Evolutionary conservation across 2,329 filamentous ascomycete species (phyloP), one percentile per base, ranked within the genome.

Genomic region (Aspergillus sclerotialis): DNA sequence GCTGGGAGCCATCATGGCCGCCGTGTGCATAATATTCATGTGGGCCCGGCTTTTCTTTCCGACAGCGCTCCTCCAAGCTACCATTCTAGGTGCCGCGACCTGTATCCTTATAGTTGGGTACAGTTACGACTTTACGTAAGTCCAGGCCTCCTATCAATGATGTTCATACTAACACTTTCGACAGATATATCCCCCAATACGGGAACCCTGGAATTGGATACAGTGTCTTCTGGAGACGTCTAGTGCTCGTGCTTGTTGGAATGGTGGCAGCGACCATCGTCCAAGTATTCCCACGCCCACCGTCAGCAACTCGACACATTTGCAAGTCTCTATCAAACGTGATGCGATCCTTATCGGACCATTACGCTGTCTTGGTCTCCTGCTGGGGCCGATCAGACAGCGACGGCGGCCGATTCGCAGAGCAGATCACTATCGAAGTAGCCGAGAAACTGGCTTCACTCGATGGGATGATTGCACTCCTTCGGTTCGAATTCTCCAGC

Each of bases 301-400:
- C 69, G 0, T 72, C 69, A 0, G 68, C 67, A 0, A 64, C 67
- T 0, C 55, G 50, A 0, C 66, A 71, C 35, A 55, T 69, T 25
- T 59, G 61, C 43, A 67, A 66, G 25, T 61, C 65, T 0, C 60
- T 73, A 0, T 67, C 70, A 0, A 62, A 65, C 26, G 50, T 57
- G 0, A 48, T 73, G 2, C 58, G 64, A 7, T 58, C 60, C 0
- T 39, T 73, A 1, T 65, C 64, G 0, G 66, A 71, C 37, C 69
- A 72, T 41, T 73, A 73, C 35, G 68, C 70, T 0, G 55, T 73
- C 1, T 43, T 72, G 0, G 43, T 73, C 0, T 70, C 69, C 0
- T 60, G 64, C 37, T 69, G 67, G 65, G 56, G 53, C 4, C 53
- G 56, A 1, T 33, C 47, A 5, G 38, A 43, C 3, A 35, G 39